These are phyloP conservation scores for Ilex paraguariensis DNA, from an alignment of 305 asterid species.

Conservation along the genomic window DNA sequence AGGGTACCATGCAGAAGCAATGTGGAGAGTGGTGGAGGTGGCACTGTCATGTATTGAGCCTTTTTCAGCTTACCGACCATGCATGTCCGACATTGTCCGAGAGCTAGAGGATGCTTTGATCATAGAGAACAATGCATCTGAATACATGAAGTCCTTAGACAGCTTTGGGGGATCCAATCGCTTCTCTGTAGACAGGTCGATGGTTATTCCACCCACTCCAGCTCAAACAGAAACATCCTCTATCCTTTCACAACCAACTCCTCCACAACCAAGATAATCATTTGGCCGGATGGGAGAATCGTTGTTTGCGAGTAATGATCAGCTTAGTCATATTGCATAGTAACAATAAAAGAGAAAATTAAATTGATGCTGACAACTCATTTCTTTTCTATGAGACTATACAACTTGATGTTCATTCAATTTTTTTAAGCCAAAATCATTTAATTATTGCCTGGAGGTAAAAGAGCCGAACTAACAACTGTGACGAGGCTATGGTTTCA, in stretches of 20 bases:
- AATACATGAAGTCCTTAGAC: constrained; percentile 66
- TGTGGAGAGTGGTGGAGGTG: constrained; percentile 92
- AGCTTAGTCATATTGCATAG: neutral
- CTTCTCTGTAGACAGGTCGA: constrained; percentile 59
- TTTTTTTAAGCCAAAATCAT: neutral
- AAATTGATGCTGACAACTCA: constrained; percentile 6
- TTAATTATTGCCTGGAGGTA: no score
- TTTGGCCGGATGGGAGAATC: constrained; percentile 7
- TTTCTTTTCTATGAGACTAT: constrained; percentile 3
- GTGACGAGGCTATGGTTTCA: no score
- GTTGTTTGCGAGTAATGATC: neutral
- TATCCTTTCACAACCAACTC: constrained; percentile 47
- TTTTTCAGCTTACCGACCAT: constrained; percentile 68
- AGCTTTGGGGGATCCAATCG: constrained; percentile 69
- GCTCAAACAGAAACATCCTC: constrained; percentile 36
- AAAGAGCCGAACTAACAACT: no score
- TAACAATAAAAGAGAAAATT: constrained; percentile 4
- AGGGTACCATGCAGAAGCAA: constrained; percentile 52
- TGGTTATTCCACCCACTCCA: constrained; percentile 44
- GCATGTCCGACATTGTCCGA: constrained; percentile 71
- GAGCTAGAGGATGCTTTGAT: constrained; percentile 83
- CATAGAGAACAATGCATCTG: constrained; percentile 67
- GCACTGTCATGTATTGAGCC: constrained; percentile 83
- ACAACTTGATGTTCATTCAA: neutral
- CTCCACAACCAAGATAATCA: constrained; percentile 58